Evolutionary conservation across 2,329 filamentous ascomycete species (phyloP).

Genomic region (Elsinoe australis): DNA sequence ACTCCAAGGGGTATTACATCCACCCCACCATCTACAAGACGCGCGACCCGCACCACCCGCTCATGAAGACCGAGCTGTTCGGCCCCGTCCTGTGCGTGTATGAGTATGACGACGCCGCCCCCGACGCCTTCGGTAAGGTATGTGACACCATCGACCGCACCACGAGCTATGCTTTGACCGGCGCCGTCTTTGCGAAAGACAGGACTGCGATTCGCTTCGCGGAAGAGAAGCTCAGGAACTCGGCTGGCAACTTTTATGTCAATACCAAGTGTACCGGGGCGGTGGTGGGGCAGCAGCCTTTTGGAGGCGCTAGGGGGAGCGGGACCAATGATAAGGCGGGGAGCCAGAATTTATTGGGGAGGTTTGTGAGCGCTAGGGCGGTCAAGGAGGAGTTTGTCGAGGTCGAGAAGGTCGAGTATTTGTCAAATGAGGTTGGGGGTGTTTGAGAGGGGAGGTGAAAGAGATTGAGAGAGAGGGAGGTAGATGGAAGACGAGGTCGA

Average conservation of each 20-base stretch:
- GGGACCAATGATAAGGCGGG: slow-evolving; percentile 54
- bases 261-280: slow-evolving; percentile 65
- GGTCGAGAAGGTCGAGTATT: slow-evolving; percentile 44
- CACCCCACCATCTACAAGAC: slow-evolving; percentile 76
- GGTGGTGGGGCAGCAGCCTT: slow-evolving; percentile 36
- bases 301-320: slow-evolving; percentile 47
- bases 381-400: slow-evolving; percentile 51
- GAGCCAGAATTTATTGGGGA: slow-evolving; percentile 42
- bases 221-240: slow-evolving; percentile 62
- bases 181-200: slow-evolving; percentile 66
- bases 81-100: slow-evolving; percentile 68
- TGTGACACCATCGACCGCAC: slow-evolving; percentile 61
- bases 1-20: slow-evolving; percentile 72
- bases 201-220: slow-evolving; percentile 58
- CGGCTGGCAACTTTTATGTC: slow-evolving; percentile 78
- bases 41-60: slow-evolving; percentile 62
- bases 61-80: slow-evolving; percentile 73
- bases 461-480: not conserved
- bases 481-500: not conserved
- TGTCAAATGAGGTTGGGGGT: slow-evolving; percentile 41
- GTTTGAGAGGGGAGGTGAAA: not conserved
- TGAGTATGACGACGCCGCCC: slow-evolving; percentile 61
- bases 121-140: slow-evolving; percentile 51
- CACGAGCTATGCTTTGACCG: slow-evolving; percentile 70
- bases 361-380: slow-evolving; percentile 50